Base-by-base conservation (phyloP, 2,329 filamentous ascomycete genomes). In the Fusarium drepaniforme region DNA sequence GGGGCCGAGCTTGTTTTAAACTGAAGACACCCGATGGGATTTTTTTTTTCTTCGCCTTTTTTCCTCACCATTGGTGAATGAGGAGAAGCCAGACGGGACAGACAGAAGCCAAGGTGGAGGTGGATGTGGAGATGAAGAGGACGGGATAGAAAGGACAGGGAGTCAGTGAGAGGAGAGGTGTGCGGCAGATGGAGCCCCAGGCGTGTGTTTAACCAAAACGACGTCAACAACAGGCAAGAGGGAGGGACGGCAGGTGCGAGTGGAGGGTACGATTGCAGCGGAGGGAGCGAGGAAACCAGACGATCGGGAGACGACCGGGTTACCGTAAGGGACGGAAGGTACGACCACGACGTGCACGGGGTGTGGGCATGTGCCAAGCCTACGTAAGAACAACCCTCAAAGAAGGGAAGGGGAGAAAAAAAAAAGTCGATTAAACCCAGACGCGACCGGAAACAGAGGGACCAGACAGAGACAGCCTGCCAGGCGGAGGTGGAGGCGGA, bases 1-100 rank as follows among this genome's bases (percentile, higher is more conserved):
- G 73, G 71, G 73, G 64, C 64, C 59, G 51, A 68, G 70, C 70
- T 73, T 75, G 73, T 68, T 75, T 75, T 74, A 75, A 75, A 71
- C 57, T 66, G 67, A 75, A 64, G 68, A 23, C 68, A 60, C 61
- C 59, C 46, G 46, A 70, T 25, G 42, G 72, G 44, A 72, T 28
- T 72, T 56, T 51, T 51, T 51, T 60, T 60, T 56, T 51, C 51
- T 56, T 53, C 44, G 57, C 33, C 59, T 51, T 35, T 61, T 40
- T 59, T 30, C 21, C 35, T 40, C 35, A 51, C 40, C 53, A 56
- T 58, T 33, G 56, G 61, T 67, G 74, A 74, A 69, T 67, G 62
- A 66, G 42, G 68, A 70, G 72, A 63, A 70, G 72, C 57, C 68
- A 71, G 72, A 64, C 53, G 61, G 64, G 44, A 74, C 72, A 73